Evolutionary conservation across 805 yeast genomes (phyloP), one percentile per base, ranked within the genome.

Genomic region (Kodamaea lidongshanica): DNA sequence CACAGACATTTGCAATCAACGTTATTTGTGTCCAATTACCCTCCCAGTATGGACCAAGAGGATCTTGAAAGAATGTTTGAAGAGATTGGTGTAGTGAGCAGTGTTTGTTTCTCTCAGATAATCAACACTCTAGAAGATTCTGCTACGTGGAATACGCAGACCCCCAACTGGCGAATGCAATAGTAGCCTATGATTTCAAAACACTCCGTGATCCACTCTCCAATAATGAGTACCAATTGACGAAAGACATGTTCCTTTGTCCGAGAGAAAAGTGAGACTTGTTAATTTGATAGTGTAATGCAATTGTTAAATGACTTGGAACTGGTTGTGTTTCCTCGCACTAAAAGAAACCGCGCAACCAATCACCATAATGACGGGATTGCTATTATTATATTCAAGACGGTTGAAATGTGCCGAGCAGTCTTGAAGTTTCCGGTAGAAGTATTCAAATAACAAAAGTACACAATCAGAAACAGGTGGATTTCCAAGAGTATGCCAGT

Each of bases 21-120:
- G 0, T 35, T 84, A 1, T 85, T 85, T 79, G 75, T 78, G 2
- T 72, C 88, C 0, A 84, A 84, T 44, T 83, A 71, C 43, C 87
- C 94, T 0, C 79, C 84, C 2, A 44, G 56, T 1, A 69, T 50
- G 35, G 60, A 65, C 0, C 57, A 58, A 14, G 52, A 49, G 0
- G 56, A 64, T 4, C 29, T 85, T 0, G 41, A 44, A 10, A 38
- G 44, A 0, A 12, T 70, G 7, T 77, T 83, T 44, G 33, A 46
- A 0, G 25, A 50, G 2, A 46, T 44, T 23, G 35, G 34, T 16
- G n/a, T n/a, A n/a, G 46, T 76, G 3, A 37, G 72, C 2, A 67
- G 72, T 29, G 55, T 79, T 1, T 56, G 94, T 29, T 59, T 82
- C 19, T 94, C 95, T 0, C 70, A 83, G 65, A 56, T 27, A 72